phyloP scores from a whole-genome alignment of 1,284 basidiomycete species.

The Boletus nobilissimus region DNA sequence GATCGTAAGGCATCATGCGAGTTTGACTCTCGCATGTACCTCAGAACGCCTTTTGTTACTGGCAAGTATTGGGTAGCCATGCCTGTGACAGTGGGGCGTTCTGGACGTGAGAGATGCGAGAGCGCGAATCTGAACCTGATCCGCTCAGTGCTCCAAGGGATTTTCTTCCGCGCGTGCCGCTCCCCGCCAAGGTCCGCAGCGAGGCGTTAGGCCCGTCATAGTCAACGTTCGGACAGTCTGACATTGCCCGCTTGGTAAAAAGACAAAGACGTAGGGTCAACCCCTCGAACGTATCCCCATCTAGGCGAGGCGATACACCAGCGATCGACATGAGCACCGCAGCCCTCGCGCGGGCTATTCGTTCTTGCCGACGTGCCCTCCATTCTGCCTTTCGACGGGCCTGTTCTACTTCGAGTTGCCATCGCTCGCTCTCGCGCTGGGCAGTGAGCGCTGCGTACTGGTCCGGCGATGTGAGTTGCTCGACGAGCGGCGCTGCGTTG shows the following conservation, averaged over 20 bases:
- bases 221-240: not conserved
- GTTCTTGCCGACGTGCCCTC: constrained; percentile 55
- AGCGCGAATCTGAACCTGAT: constrained; percentile 65
- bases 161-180: constrained; percentile 57
- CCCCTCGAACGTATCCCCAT: constrained; percentile 61
- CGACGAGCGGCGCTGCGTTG: constrained; percentile 72
- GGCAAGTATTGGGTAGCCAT: too few species aligned
- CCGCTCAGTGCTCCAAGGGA: constrained; percentile 47
- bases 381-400: constrained; percentile 59
- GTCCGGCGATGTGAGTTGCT: constrained; percentile 53
- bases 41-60: too few species aligned
- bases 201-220: constrained; percentile 5
- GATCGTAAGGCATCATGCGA: too few species aligned
- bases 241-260: not conserved
- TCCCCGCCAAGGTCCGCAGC: constrained; percentile 68
- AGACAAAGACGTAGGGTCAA: constrained; percentile 45
- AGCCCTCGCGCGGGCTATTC: constrained; percentile 57
- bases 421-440: constrained; percentile 47
- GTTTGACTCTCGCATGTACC: too few species aligned
- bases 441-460: constrained; percentile 46
- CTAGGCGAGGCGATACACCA: constrained; percentile 29
- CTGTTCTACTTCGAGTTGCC: constrained; percentile 51
- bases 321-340: constrained; percentile 55
- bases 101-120: constrained; percentile 54
- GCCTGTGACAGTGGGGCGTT: too few species aligned